phyloP scores from a whole-genome alignment of 345 rosid genomes.

The Cardamine resedifolia region DNA sequence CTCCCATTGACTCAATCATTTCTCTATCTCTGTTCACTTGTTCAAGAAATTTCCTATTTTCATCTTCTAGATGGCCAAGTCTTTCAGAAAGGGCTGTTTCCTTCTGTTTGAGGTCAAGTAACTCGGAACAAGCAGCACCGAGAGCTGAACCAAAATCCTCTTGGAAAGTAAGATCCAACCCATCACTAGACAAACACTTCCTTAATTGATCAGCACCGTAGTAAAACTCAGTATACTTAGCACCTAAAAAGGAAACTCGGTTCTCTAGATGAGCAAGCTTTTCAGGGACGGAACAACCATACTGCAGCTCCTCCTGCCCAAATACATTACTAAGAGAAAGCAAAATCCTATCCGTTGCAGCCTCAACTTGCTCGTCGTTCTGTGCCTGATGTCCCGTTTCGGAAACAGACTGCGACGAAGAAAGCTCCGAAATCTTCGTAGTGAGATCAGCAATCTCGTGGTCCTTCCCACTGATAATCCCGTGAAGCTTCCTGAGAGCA shows the following conservation, averaged over 20 bases:
- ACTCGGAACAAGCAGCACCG: slow-evolving; percentile 58
- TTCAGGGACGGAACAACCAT: slow-evolving; percentile 51
- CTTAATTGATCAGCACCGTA: slow-evolving; percentile 68
- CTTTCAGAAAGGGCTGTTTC: slow-evolving; percentile 52
- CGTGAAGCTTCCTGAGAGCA: slow-evolving; percentile 44
- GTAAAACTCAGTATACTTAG: slow-evolving; percentile 58
- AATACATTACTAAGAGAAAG: slow-evolving; percentile 55
- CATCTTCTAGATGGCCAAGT: slow-evolving; percentile 50
- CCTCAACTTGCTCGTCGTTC: slow-evolving; percentile 45
- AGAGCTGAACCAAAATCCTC: slow-evolving; percentile 59
- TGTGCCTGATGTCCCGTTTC: slow-evolving; percentile 31
- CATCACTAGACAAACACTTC: slow-evolving; percentile 55
- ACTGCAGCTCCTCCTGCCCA: slow-evolving; percentile 52
- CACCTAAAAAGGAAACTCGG: slow-evolving; percentile 51
- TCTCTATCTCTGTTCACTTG: slow-evolving; percentile 56
- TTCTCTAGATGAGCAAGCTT: slow-evolving; percentile 62
- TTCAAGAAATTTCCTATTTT: slow-evolving; percentile 59
- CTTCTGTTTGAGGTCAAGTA: slow-evolving; percentile 58
- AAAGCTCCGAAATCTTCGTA: slow-evolving; percentile 48
- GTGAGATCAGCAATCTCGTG: slow-evolving; percentile 63
- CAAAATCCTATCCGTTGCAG: slow-evolving; percentile 60
- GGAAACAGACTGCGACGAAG: slow-evolving; percentile 27
- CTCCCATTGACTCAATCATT: slow-evolving; percentile 39
- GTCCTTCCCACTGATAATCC: slow-evolving; percentile 44
- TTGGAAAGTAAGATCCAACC: slow-evolving; percentile 45